Evolutionary conservation across 2,329 filamentous ascomycete species (phyloP), one percentile per base, ranked within the genome.

Genomic region (Penicillium sclerotiorum): DNA sequence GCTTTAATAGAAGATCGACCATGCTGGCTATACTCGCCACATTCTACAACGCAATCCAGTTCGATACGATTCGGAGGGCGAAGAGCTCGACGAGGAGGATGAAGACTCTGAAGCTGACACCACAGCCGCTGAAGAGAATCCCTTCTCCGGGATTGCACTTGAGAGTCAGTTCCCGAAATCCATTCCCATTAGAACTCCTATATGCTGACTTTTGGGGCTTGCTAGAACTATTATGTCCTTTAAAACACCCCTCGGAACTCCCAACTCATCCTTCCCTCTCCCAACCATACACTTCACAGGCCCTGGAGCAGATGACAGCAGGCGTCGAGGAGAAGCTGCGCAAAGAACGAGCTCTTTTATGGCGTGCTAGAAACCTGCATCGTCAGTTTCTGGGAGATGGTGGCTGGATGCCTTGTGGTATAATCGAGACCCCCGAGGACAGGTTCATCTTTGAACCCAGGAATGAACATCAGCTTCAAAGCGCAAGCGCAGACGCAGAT

Each of bases 61-160:
- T 44, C 77, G 80, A 55, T 83, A 80, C 65, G 83, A 87, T 61
- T 80, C 80, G n/a, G 81, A 86, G 62, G 84, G 84, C 46, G 82
- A 84, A 55, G 78, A 85, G 52, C 73, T 85, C 40, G 80, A 83
- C 28, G 76, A 78, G 18, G 77, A 80, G 50, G 80, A 83, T 62
- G 78, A 78, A 60, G 79, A 82, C 58, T 77, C 79, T 42, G 79
- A 82, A 49, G 79, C 79, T n/a, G 80, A 81, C 59, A 77, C 78
- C 18, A 73, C 77, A 38, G 79, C 80, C n/a, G 75, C 78, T 21
- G 80, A 83, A 58, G 82, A 84, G 55, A 82, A 86, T 61, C 80
- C 83, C 0, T 87, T 85, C 55, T 77, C 76, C 46, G 79, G 80
- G 21, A 78, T 84, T 52, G 73, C 73, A 17, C 65, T 85, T 17